Conservation (phyloP, 2,329 filamentous ascomycete genomes). For the Colletotrichum lupini region DNA sequence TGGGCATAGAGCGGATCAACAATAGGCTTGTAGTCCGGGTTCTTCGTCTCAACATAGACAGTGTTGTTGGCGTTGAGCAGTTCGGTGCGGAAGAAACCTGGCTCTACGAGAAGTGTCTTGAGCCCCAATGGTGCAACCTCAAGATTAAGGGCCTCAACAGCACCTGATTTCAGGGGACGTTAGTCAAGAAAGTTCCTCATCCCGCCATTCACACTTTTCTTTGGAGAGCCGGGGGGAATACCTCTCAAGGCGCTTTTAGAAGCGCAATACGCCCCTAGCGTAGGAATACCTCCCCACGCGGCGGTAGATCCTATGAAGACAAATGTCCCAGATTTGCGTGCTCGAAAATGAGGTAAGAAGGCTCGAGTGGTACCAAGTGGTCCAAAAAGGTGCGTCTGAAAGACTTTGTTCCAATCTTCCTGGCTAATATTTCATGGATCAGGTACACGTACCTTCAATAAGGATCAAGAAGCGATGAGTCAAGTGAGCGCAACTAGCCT, state of each 20-base stretch:
- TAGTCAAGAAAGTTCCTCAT: neutral
- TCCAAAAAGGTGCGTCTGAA: slow-evolving; percentile 51
- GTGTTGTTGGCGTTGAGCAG: slow-evolving; percentile 48
- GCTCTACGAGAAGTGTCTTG: slow-evolving; percentile 51
- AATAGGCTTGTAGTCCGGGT: slow-evolving; percentile 40
- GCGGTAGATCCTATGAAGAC: slow-evolving; percentile 49
- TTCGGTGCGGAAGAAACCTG: slow-evolving; percentile 58
- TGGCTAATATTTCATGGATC: neutral
- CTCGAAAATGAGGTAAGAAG: slow-evolving; percentile 45
- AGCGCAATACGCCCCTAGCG: slow-evolving; percentile 45
- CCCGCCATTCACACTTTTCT: neutral
- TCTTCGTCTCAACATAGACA: slow-evolving; percentile 40
- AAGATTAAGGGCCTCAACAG: slow-evolving; percentile 46
- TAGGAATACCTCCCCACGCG: slow-evolving; percentile 45
- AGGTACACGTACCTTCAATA: neutral
- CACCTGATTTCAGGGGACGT: slow-evolving; percentile 29
- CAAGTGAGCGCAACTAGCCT: slow-evolving; percentile 29
- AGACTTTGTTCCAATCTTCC: slow-evolving; percentile 16
- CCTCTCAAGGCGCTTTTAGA: slow-evolving; percentile 47
- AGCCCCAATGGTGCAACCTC: slow-evolving; percentile 45
- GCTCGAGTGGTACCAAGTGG: slow-evolving; percentile 49
- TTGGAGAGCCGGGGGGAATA: neutral
- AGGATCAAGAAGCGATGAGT: neutral
- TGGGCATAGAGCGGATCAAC: neutral
- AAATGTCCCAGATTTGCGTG: slow-evolving; percentile 44